phyloP scores from a whole-genome alignment of 1,284 basidiomycete species.

The Pseudozyma hubeiensis region DNA sequence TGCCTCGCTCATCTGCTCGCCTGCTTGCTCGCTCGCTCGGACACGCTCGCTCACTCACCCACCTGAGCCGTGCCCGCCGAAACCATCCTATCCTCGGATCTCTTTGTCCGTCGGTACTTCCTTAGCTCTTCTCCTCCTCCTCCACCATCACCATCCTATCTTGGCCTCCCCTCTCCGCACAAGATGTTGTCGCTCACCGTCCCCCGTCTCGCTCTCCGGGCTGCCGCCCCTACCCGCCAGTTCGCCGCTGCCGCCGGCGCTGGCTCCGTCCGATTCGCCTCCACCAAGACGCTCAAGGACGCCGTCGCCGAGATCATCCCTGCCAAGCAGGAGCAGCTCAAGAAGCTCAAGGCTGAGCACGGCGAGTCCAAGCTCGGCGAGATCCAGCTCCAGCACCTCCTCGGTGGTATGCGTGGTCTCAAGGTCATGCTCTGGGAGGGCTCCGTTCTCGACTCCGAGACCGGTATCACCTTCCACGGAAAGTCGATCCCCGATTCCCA shows the following conservation, averaged over 20 bases:
- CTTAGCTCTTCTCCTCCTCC: not conserved
- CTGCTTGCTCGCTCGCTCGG: not conserved
- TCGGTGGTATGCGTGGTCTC: slow-evolving; percentile 68
- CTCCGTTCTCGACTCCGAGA: slow-evolving; percentile 67
- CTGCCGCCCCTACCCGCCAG: slow-evolving; percentile 62
- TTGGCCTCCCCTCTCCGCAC: slow-evolving; percentile 4
- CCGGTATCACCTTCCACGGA: slow-evolving; percentile 69
- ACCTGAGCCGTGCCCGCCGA: not conserved
- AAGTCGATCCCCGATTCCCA: slow-evolving; percentile 67
- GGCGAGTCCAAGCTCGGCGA: slow-evolving; percentile 64
- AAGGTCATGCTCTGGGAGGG: slow-evolving; percentile 69
- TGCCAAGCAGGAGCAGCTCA: slow-evolving; percentile 67
- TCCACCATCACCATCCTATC: slow-evolving; percentile 31
- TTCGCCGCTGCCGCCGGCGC: slow-evolving; percentile 59
- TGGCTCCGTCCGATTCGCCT: slow-evolving; percentile 60
- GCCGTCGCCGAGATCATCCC: slow-evolving; percentile 67
- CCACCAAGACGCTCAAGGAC: slow-evolving; percentile 65
- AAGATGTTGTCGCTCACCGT: slow-evolving; percentile 65
- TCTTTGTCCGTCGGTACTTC: not conserved
- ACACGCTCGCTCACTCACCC: not conserved
- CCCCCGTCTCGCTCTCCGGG: slow-evolving; percentile 62
- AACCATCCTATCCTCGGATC: not conserved
- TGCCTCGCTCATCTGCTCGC: too few relatives aligned
- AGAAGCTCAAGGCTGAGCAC: slow-evolving; percentile 66
- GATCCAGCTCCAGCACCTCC: slow-evolving; percentile 64